These are phyloP conservation scores for Coemansia sp. DNA, from an alignment of 192 early-diverging fungal genomes.

Conservation along the genomic window DNA sequence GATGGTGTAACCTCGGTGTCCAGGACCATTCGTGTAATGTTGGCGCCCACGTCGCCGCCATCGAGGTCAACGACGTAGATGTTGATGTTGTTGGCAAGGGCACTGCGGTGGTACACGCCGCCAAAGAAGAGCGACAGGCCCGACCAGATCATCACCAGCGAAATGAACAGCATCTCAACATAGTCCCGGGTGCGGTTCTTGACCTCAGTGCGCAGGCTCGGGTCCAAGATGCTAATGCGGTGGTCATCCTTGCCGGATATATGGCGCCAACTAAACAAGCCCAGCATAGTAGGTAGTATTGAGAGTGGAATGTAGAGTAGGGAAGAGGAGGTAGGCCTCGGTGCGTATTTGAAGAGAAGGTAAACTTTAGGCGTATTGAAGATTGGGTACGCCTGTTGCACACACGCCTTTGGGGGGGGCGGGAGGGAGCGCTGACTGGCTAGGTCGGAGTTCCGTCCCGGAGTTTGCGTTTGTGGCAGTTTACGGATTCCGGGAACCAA, in stretches of 20 bases:
- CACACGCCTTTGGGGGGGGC: no score
- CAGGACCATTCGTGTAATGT: constrained; percentile 24
- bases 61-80: constrained; percentile 39
- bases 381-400: no score
- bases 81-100: constrained; percentile 22
- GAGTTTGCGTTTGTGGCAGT: no score
- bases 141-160: constrained; percentile 28
- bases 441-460: no score
- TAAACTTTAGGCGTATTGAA: no score
- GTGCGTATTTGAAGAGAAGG: no score
- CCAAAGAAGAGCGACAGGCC: constrained; percentile 37
- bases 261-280: constrained; percentile 18
- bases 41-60: constrained; percentile 27
- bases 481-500: not conserved
- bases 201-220: constrained; percentile 12
- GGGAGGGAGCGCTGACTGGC: no score
- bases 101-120: constrained; percentile 25
- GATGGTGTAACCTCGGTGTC: constrained; percentile 5
- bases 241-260: constrained; percentile 23
- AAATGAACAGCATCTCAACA: constrained; percentile 11
- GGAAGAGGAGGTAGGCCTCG: not conserved
- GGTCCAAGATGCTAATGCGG: constrained; percentile 15
- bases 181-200: constrained; percentile 17
- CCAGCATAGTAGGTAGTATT: constrained; percentile 4
- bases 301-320: not conserved